Conservation (phyloP, 2,329 filamentous ascomycete genomes). For the Neurospora crassa region DNA sequence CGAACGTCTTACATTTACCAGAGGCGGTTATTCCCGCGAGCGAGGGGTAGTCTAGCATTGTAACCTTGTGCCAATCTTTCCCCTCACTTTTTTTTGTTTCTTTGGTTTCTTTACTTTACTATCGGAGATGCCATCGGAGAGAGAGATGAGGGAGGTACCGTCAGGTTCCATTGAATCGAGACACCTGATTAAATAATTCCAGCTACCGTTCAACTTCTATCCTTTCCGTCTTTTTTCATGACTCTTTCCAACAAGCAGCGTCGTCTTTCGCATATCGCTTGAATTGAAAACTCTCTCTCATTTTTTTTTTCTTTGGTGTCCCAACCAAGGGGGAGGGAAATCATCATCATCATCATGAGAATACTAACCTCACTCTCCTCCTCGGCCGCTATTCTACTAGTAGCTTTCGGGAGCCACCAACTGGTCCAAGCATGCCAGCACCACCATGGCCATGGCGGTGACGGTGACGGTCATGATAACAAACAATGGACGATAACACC, state of each 20-base stretch:
- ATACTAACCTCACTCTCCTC: background rate
- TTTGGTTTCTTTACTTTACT: too few relatives aligned
- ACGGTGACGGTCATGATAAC: background rate
- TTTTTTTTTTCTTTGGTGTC: background rate
- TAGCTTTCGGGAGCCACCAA: background rate
- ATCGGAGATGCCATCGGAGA: background rate
- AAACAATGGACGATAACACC: conserved; percentile 33
- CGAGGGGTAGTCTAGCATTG: too few relatives aligned
- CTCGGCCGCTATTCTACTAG: background rate
- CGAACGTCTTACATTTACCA: too few relatives aligned
- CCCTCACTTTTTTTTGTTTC: too few relatives aligned
- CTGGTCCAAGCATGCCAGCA: conserved; percentile 20
- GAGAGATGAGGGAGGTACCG: background rate
- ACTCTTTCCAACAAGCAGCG: background rate
- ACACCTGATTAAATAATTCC: background rate
- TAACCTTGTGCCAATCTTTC: too few relatives aligned
- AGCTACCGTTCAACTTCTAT: background rate
- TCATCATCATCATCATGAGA: background rate
- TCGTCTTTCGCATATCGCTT: background rate
- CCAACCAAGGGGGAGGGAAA: background rate
- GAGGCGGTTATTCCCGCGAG: too few relatives aligned
- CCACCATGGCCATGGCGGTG: conserved; percentile 10
- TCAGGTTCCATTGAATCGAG: background rate
- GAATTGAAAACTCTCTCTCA: background rate
- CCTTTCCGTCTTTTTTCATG: background rate